Evolutionary conservation across 768 basidiomycete genomes (phyloP).

Genomic region (Mycena latifolia): DNA sequence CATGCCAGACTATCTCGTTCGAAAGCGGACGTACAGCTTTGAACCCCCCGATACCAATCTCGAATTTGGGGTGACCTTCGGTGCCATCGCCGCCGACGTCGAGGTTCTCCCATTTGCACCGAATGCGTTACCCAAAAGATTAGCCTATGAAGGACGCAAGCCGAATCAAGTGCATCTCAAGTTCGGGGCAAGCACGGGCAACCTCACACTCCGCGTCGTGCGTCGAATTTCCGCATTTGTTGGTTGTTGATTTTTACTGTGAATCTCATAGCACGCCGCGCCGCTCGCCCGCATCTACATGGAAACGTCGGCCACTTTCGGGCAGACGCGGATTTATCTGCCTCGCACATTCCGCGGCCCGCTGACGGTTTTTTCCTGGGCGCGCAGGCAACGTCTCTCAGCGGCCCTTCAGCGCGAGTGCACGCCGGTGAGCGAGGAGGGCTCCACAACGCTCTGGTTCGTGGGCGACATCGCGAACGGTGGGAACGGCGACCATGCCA

Average conservation of each 20-base stretch:
- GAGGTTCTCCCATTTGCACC: constrained; percentile 9
- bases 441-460: not conserved
- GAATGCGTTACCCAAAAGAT: not conserved
- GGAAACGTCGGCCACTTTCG: not conserved
- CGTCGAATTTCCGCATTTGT: not conserved
- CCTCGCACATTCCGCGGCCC: constrained; percentile 4
- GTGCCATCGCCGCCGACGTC: not conserved
- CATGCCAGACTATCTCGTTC: constrained; percentile 1
- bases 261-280: not conserved
- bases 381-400: not conserved
- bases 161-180: not conserved
- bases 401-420: not conserved
- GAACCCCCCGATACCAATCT: not conserved
- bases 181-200: not conserved
- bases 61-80: not conserved
- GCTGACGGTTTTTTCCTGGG: not conserved
- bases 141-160: not conserved
- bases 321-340: not conserved
- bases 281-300: not conserved
- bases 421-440: not conserved
- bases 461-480: not conserved
- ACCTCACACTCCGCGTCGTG: not conserved
- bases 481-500: not conserved
- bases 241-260: not conserved
- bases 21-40: not conserved